A percentile compares a stretch with the other conserved stretches of the same genome.
Evolutionary conservation across 2,329 filamentous ascomycete genomes (phyloP).

Genomic region (Geoglossum cookeanum): DNA sequence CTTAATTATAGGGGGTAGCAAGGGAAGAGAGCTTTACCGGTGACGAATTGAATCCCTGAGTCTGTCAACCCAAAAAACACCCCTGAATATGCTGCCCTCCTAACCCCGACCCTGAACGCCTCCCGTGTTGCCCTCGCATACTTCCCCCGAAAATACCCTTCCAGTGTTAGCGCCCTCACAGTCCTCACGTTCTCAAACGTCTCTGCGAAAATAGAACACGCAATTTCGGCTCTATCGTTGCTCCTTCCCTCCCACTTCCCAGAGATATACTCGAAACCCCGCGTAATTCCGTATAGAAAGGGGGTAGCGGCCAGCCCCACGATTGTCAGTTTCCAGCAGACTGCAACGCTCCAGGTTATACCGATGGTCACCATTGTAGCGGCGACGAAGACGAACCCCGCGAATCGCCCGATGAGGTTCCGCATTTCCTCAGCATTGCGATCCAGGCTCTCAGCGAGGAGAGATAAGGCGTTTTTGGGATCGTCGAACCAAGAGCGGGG

Average conservation of each 20-base stretch:
- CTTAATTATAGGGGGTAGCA: neutral
- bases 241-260: slow-evolving; percentile 52
- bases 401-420: slow-evolving; percentile 61
- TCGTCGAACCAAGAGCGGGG: slow-evolving; percentile 62
- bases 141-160: slow-evolving; percentile 48
- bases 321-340: slow-evolving; percentile 65
- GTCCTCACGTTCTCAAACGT: slow-evolving; percentile 63
- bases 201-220: slow-evolving; percentile 49
- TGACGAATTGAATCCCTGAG: slow-evolving; percentile 49
- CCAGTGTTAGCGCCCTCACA: slow-evolving; percentile 55
- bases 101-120: slow-evolving; percentile 41
- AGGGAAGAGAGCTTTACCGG: slow-evolving; percentile 20
- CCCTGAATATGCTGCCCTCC: slow-evolving; percentile 47
- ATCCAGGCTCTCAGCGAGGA: slow-evolving; percentile 54
- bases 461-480: slow-evolving; percentile 41
- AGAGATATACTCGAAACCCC: slow-evolving; percentile 44
- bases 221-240: slow-evolving; percentile 40
- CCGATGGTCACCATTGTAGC: slow-evolving; percentile 48
- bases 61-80: slow-evolving; percentile 63
- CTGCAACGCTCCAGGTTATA: slow-evolving; percentile 50
- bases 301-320: slow-evolving; percentile 53
- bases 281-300: slow-evolving; percentile 45
- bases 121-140: slow-evolving; percentile 32
- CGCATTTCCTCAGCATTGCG: slow-evolving; percentile 75
- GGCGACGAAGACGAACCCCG: slow-evolving; percentile 49